Percentiles rank a stretch among this genome's conserved stretches.
These are phyloP conservation scores for Exophiala dermatitidis DNA, from an alignment of 2,329 filamentous ascomycete genomes.

Conservation along the genomic window DNA sequence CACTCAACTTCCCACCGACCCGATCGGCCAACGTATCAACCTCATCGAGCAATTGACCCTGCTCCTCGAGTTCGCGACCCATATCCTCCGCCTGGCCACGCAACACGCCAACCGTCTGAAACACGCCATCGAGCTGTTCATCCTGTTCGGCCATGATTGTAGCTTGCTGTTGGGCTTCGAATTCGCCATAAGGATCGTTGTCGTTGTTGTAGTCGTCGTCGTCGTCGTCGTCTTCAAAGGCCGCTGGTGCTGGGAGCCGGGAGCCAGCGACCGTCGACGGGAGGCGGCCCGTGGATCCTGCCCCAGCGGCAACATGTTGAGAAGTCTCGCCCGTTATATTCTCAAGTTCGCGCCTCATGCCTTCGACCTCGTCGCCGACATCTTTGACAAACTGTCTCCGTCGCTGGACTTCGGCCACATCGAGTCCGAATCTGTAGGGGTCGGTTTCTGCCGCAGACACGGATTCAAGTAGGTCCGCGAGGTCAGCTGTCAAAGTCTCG, in stretches of 20 bases:
- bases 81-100: constrained; percentile 88
- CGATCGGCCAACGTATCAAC: constrained; percentile 80
- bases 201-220: constrained; percentile 47
- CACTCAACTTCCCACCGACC: constrained; percentile 77
- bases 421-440: constrained; percentile 79
- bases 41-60: constrained; percentile 77
- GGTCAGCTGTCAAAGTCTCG: constrained; percentile 70
- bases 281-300: too few relatives aligned
- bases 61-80: constrained; percentile 93
- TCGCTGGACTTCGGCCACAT: constrained; percentile 71
- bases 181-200: constrained; percentile 64
- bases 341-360: constrained; percentile 76
- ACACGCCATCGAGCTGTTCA: constrained; percentile 83
- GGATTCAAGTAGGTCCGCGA: constrained; percentile 78
- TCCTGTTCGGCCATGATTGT: constrained; percentile 95
- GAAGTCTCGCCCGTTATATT: constrained; percentile 38
- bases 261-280: too few relatives aligned
- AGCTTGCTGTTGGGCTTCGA: constrained; percentile 85
- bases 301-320: constrained; percentile 5
- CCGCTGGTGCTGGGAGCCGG: constrained; percentile 23
- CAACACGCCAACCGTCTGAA: constrained; percentile 84
- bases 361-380: constrained; percentile 78
- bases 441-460: constrained; percentile 82
- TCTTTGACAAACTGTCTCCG: constrained; percentile 78
- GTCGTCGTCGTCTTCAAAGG: constrained; percentile 29